These are phyloP conservation scores for Lipomyces yamanashiensis DNA, from an alignment of 805 yeast species.

Conservation along the genomic window DNA sequence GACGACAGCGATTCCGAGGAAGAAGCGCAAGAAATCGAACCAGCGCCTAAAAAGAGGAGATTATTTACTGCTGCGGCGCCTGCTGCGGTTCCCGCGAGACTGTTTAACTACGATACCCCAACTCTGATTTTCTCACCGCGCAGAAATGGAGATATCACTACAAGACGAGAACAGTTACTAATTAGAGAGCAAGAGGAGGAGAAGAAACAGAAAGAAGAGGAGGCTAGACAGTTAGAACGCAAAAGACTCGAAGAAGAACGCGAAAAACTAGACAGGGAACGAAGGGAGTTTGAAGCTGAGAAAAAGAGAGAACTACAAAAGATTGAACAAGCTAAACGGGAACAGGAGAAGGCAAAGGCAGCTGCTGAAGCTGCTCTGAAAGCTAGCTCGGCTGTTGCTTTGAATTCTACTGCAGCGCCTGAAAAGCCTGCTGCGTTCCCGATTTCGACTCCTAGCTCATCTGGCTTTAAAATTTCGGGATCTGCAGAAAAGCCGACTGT, in stretches of 20 bases:
- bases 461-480: conserved; percentile 1
- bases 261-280: conserved; percentile 22
- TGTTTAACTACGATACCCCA: neutral
- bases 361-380: conserved; percentile 1
- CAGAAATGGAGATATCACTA: conserved; percentile 19
- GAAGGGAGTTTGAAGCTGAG: conserved; percentile 24
- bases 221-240: conserved; percentile 22
- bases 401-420: neutral
- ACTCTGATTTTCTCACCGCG: conserved; percentile 15
- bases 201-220: conserved; percentile 18
- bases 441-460: neutral
- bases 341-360: conserved; percentile 8
- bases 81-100: conserved; percentile 7
- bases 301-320: conserved; percentile 18
- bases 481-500: neutral
- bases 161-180: conserved; percentile 27
- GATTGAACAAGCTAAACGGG: conserved; percentile 17
- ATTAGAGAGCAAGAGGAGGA: conserved; percentile 24
- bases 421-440: neutral
- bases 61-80: conserved; percentile 19
- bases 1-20: conserved; percentile 41
- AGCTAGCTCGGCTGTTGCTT: neutral
- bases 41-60: conserved; percentile 23
- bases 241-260: conserved; percentile 16
- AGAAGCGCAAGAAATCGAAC: conserved; percentile 39